Evolutionary conservation across 208 protist species (phyloP), one percentile per base, ranked within the genome.

Genomic region (Lotmaria passim): DNA sequence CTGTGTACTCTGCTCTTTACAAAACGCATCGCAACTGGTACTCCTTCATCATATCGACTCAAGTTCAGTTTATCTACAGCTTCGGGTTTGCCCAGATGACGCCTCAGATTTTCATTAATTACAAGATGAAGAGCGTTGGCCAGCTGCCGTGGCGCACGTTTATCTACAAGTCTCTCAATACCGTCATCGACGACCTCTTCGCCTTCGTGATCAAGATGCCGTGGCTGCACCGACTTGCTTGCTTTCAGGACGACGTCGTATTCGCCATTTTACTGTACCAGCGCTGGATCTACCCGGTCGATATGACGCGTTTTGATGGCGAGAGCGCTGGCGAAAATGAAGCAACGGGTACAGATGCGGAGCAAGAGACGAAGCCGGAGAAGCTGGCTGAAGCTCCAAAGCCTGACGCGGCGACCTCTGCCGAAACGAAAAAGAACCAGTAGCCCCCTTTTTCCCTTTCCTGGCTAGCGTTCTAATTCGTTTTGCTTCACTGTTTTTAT

Each of bases 171-270:
- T 89, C 91, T 7, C 83, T 99, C 36, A 99, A 99, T 75, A 99
- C 98, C 1, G 97, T 99, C 67, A 99, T 99, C 69, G 99, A 99
- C 83, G 98, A 99, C 80, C 78, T 99, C 12, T 99, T 99, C 77
- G 97, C 98, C 2, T 99, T 99, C 79, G 94, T 99, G 61, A 98
- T 99, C 47, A 97, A 93, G 73, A 99, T 99, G 98, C 99, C 99
- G 31, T 96, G 86, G 61, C 60, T 99, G 31, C 98, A 99, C 72
- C 89, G 98, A 19, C 60, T 99, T 7, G 94, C 96, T 11, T 99
- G 98, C 82, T 98, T 99, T 69, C 86, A 98, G 63, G 99, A 99
- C 79, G 98, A 98, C 74, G 75, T 99, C 21, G 94, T 99, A 38
- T 99, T 99, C 83, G 79, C 98, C 66, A 95, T 99, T 31, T 97